A percentile compares a stretch with the other conserved stretches of the same genome.
Conservation (phyloP, 371 early-diverging fungal genomes). For the Dinochytrium kinnereticum region DNA sequence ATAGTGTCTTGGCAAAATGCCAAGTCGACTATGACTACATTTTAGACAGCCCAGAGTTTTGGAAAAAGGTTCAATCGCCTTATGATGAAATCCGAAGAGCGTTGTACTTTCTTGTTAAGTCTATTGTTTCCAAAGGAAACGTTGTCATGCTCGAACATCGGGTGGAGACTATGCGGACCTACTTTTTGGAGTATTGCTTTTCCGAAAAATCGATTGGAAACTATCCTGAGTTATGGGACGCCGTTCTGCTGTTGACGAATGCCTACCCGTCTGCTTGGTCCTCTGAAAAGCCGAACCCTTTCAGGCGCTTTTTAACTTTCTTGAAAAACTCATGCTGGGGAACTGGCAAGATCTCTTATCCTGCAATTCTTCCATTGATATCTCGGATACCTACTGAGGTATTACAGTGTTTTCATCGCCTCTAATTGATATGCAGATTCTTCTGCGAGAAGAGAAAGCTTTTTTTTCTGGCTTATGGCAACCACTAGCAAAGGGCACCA, state of each 20-base stretch:
- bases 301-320: constrained; percentile 56
- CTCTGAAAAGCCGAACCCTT: constrained; percentile 43
- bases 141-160: constrained; percentile 14
- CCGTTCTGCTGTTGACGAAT: constrained; percentile 41
- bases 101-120: constrained; percentile 42
- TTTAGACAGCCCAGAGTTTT: constrained; percentile 43
- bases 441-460: neutral
- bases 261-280: constrained; percentile 73
- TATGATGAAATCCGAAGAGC: constrained; percentile 49
- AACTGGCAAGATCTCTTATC: constrained; percentile 65
- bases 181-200: constrained; percentile 48
- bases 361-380: constrained; percentile 72
- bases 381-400: constrained; percentile 64
- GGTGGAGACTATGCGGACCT: constrained; percentile 43
- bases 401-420: neutral
- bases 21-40: constrained; percentile 42
- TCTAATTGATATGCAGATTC: neutral
- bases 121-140: neutral
- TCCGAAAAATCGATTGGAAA: constrained; percentile 54
- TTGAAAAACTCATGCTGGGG: constrained; percentile 71
- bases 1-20: constrained; percentile 17
- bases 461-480: neutral
- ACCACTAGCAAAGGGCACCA: neutral
- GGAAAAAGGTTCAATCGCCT: constrained; percentile 36
- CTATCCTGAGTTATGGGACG: constrained; percentile 70